Evolutionary conservation across 23 red algal species (phyloP).

Genomic region (Gracilaria vermiculophylla): DNA sequence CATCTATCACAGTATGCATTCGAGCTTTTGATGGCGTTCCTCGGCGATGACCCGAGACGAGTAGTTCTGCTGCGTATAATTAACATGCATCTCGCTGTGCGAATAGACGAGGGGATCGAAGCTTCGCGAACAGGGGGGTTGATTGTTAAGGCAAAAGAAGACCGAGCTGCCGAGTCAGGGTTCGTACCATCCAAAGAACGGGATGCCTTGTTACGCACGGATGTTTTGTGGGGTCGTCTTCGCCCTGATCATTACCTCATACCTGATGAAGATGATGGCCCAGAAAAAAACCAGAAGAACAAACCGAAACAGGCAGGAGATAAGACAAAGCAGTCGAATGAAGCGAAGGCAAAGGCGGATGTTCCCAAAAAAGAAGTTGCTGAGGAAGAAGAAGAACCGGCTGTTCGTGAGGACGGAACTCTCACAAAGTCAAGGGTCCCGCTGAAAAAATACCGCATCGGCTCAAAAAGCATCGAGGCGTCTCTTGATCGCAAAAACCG

Average conservation of each 20-base stretch:
- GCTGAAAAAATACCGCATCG: constrained; percentile 45
- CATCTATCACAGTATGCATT: constrained; percentile 85
- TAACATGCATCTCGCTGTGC: constrained; percentile 71
- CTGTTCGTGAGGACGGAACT: constrained; percentile 54
- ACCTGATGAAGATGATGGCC: constrained; percentile 40
- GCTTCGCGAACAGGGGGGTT: constrained; percentile 12
- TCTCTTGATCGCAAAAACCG: constrained; percentile 58
- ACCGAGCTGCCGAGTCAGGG: constrained; percentile 5
- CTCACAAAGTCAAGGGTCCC: constrained; percentile 41
- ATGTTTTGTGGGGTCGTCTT: constrained; percentile 76
- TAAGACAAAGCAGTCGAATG: constrained; percentile 12
- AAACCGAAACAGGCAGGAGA: constrained; percentile 25
- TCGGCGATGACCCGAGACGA: constrained; percentile 70
- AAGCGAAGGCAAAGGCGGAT: constrained; percentile 32
- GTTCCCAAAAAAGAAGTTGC: neutral
- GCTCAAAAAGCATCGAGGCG: constrained; percentile 69
- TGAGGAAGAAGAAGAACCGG: constrained; percentile 58
- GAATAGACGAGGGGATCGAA: constrained; percentile 50
- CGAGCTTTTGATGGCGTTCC: constrained; percentile 85
- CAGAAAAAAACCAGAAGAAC: constrained; percentile 6
- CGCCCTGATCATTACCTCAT: constrained; percentile 50
- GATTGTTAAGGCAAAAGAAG: neutral
- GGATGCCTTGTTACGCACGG: constrained; percentile 15
- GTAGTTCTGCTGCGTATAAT: constrained; percentile 79
- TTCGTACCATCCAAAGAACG: constrained; percentile 52